These are phyloP conservation scores for Colletotrichum horii DNA, from an alignment of 2,329 filamentous ascomycete species.

Conservation along the genomic window DNA sequence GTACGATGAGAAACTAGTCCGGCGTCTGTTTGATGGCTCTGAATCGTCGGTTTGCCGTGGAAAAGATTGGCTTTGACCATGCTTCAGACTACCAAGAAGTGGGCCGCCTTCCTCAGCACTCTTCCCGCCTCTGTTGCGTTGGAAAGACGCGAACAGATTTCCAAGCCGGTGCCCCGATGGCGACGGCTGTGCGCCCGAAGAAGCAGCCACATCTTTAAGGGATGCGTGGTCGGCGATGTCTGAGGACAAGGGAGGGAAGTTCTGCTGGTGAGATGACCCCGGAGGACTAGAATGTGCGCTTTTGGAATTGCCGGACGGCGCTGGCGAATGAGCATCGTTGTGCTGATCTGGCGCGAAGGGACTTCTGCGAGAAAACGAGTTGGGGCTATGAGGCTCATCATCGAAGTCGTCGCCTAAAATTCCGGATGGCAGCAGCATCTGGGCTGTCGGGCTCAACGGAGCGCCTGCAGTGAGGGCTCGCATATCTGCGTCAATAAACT, in stretches of 20 bases:
- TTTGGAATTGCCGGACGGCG: slow-evolving; percentile 61
- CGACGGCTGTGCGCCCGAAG: slow-evolving; percentile 41
- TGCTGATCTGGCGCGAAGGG: slow-evolving; percentile 42
- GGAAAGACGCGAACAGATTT: slow-evolving; percentile 63
- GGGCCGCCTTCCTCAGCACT: slow-evolving; percentile 60
- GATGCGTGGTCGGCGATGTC: slow-evolving; percentile 53
- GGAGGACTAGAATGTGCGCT: slow-evolving; percentile 67
- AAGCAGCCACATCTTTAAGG: slow-evolving; percentile 41
- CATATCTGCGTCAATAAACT: slow-evolving; percentile 67
- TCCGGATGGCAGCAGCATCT: slow-evolving; percentile 74
- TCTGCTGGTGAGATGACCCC: slow-evolving; percentile 63
- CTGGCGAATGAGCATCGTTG: slow-evolving; percentile 63
- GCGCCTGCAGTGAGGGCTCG: slow-evolving; percentile 67
- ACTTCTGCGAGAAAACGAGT: slow-evolving; percentile 32
- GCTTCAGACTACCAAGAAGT: slow-evolving; percentile 71
- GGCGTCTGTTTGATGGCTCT: slow-evolving; percentile 60
- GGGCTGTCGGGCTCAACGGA: slow-evolving; percentile 78
- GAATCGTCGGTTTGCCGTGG: slow-evolving; percentile 65
- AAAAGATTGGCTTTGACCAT: slow-evolving; percentile 78
- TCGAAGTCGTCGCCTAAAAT: slow-evolving; percentile 68
- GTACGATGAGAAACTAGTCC: slow-evolving; percentile 60
- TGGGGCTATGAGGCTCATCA: slow-evolving; percentile 58
- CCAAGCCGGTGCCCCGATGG: slow-evolving; percentile 43
- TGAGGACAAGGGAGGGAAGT: slow-evolving; percentile 53
- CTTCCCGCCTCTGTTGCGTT: slow-evolving; percentile 68